These are phyloP conservation scores for Hagleromyces aurorensis DNA, from an alignment of 805 yeast genomes.

Conservation along the genomic window DNA sequence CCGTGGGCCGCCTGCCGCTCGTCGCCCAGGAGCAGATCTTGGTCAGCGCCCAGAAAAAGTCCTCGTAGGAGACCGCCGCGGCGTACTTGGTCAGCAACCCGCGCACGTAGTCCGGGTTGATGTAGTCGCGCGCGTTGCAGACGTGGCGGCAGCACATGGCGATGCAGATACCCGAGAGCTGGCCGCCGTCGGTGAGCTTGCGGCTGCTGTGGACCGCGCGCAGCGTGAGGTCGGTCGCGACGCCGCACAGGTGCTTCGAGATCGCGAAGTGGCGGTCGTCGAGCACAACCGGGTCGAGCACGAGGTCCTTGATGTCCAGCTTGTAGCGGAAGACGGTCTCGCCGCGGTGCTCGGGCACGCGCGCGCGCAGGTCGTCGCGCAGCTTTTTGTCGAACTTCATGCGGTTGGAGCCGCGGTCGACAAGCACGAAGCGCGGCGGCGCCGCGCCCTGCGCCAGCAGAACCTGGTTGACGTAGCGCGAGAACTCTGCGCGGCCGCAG, in stretches of 20 bases:
- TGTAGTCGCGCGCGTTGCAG: constrained; percentile 47
- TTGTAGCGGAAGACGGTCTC: constrained; percentile 26
- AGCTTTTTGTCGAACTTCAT: constrained; percentile 73
- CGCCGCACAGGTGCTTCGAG: constrained; percentile 89
- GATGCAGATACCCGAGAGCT: constrained; percentile 53
- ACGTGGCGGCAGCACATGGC: constrained; percentile 94
- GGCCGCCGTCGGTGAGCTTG: constrained; percentile 2
- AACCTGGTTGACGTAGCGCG: constrained; percentile 46
- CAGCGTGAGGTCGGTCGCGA: constrained; percentile 82
- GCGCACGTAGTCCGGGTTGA: constrained; percentile 21
- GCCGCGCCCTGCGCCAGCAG: constrained; percentile 2
- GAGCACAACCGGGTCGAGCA: constrained; percentile 39
- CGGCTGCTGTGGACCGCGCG: constrained; percentile 46
- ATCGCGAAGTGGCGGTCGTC: constrained; percentile 42
- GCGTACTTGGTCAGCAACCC: constrained; percentile 39
- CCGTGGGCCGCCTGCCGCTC: constrained; percentile 47
- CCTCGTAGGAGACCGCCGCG: constrained; percentile 23
- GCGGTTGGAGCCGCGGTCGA: constrained; percentile 72
- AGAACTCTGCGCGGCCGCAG: constrained; percentile 82
- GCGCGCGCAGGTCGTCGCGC: constrained; percentile 36
- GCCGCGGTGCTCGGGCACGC: constrained; percentile 36
- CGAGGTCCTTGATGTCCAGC: constrained; percentile 74
- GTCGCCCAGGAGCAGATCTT: constrained; percentile 87
- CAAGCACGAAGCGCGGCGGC: constrained; percentile 41
- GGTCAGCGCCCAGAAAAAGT: constrained; percentile 41